Conservation (phyloP, 768 basidiomycete species). For the Fistulinella prunicolor region DNA sequence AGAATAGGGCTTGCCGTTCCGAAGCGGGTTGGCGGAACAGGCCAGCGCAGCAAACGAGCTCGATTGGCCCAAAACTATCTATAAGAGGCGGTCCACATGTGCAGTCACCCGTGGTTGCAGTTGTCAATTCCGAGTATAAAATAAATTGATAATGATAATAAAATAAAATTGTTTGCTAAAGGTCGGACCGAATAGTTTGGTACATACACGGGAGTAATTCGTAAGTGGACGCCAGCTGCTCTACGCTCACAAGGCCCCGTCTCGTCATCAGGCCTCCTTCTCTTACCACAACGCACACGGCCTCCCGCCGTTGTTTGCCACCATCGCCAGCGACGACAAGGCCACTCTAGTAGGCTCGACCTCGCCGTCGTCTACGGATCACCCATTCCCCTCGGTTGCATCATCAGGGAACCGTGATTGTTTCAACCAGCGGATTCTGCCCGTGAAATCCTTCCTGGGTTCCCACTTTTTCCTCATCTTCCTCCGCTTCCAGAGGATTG, state of each 20-base stretch:
- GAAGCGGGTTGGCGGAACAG: conserved; percentile 10
- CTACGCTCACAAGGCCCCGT: conserved; percentile 17
- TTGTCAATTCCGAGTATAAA: too few relatives aligned
- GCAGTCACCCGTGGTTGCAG: too few relatives aligned
- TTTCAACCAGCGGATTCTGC: conserved; percentile 18
- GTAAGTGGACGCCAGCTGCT: conserved; percentile 15
- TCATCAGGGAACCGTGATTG: conserved; percentile 29
- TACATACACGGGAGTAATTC: conserved; percentile 22
- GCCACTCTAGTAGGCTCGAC: neutral
- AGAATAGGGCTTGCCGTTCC: conserved; percentile 6
- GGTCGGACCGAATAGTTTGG: conserved; percentile 20
- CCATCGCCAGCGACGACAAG: conserved; percentile 14
- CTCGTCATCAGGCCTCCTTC: conserved; percentile 20
- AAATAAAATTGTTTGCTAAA: neutral
- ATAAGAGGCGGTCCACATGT: too few relatives aligned
- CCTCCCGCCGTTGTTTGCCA: neutral
- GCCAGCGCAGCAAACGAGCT: neutral
- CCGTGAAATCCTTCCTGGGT: conserved; percentile 15
- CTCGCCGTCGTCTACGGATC: conserved; percentile 21
- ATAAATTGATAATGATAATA: neutral
- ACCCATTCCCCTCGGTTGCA: conserved; percentile 21
- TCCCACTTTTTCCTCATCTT: conserved; percentile 13
- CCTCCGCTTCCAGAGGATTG: conserved; percentile 13
- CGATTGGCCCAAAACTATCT: too few relatives aligned
- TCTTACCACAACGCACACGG: conserved; percentile 20